phyloP scores from a whole-genome alignment of 148 eudicot species.

The Chenopodium berlandieri region DNA sequence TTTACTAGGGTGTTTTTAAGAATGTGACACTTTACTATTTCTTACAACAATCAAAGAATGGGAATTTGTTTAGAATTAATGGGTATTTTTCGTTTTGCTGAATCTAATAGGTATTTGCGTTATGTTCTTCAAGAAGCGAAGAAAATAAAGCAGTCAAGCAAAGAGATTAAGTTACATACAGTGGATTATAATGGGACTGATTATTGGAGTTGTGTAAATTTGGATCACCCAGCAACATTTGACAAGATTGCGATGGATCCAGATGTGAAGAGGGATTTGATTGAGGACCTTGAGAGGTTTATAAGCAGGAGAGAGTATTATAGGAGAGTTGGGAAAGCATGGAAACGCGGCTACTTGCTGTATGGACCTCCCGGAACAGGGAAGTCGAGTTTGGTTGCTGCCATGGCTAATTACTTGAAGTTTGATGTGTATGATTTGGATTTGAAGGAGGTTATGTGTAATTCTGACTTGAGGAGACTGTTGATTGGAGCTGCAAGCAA shows the following conservation, averaged over 20 bases:
- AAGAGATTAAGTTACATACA: slow-evolving; percentile 54
- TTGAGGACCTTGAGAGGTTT: slow-evolving; percentile 39
- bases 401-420: slow-evolving; percentile 47
- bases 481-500: slow-evolving; percentile 36
- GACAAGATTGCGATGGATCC: slow-evolving; percentile 41
- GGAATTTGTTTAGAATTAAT: too few relatives aligned
- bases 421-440: slow-evolving; percentile 43
- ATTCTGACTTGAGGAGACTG: slow-evolving; percentile 34
- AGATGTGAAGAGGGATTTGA: slow-evolving; percentile 24
- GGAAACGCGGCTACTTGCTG: slow-evolving; percentile 45
- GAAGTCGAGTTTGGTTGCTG: slow-evolving; percentile 44
- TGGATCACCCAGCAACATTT: slow-evolving; percentile 40
- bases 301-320: slow-evolving; percentile 38
- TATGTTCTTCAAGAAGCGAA: slow-evolving; percentile 37
- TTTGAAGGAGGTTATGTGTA: slow-evolving; percentile 32
- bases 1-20: too few relatives aligned
- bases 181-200: slow-evolving; percentile 49
- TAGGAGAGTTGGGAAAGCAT: slow-evolving; percentile 42
- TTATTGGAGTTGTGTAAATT: slow-evolving; percentile 42
- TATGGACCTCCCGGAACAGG: slow-evolving; percentile 49
- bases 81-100: neutral
- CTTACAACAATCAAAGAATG: too few relatives aligned
- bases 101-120: slow-evolving; percentile 30
- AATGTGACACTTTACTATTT: too few relatives aligned
- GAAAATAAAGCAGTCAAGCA: slow-evolving; percentile 43